Evolutionary conservation across 1,139 yeast species (phyloP), one percentile per base, ranked within the genome.

Genomic region (Candida pseudoviswanathii): DNA sequence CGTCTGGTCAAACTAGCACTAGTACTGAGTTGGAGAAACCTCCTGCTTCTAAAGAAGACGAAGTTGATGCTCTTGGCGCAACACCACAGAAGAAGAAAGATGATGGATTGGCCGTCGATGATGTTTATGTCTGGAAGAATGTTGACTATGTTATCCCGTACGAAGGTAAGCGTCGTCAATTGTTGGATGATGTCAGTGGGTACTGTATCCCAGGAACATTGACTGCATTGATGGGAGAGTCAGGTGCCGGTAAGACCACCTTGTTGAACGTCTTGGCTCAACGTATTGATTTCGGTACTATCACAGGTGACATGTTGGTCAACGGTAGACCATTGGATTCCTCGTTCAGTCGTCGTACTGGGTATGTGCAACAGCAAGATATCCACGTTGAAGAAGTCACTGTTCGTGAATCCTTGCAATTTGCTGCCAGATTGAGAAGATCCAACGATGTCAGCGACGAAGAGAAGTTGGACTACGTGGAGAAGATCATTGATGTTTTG

Each of bases 191-290:
- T 60, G 79, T 85, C 45, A 82, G 81, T 54, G 90, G 89, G 39
- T 85, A 74, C 63, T 84, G 84, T 58, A 78, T 81, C 54, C 88
- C 89, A 11, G 89, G 89, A 56, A 79, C 83, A 31, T 69, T 86
- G 56, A 86, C 91, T 39, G 94, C 94, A 6, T 71, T 84, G 41
- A 82, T 84, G 86, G 89, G 89, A 54, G 85, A 80, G 54, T 82
- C 87, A 27, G 88, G 88, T 60, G 87, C 87, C 43, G 88, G 88
- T 62, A 83, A 83, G 63, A 84, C 89, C 1, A 84, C 88, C 5
- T 68, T 84, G 52, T 71, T 84, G 53, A 82, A 82, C 58, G 78
- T 78, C 44, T 70, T 84, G 51, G 82, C 88, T 11, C 84, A 81
- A 59, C 72, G 88, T 63, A 74, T 79, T 53, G 73, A 75, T 46